Base-by-base conservation (phyloP, 2,329 filamentous ascomycete genomes). In the Paecilomyces dactylethromorphus region DNA sequence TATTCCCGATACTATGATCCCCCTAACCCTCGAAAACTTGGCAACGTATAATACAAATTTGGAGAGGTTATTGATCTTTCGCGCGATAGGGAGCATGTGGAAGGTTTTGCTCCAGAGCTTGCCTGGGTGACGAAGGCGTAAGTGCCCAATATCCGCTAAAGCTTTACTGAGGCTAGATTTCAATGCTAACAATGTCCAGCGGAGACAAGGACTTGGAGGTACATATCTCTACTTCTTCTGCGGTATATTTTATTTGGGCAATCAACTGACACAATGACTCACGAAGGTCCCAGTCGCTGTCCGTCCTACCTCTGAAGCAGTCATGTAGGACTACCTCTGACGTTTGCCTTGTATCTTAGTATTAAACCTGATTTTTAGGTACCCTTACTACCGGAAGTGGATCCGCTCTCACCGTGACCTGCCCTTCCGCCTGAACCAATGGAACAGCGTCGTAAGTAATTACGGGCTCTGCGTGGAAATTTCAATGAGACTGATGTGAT, bases 391-490 rank as follows among this genome's bases (percentile, higher is more conserved):
- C 39, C 15, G 39, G 18, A 45, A 45, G 39, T 45, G 39, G 39
- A 45, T 45, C 39, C 39, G 39, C 7, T 45, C 39, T 15, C 39
- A 55, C 31, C 32, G 53, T 22, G 53, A 55, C 11, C 53, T 55
- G 21, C 53, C 53, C 31, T 33, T 55, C 33, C 53, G 53, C 2
- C 53, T 55, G 24, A 55, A 55, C 29, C 53, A 55, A 33, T 55
- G 53, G 53, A 55, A 55, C 33, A 13, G 10, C 10, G 53, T 31
- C 26, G 24, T 55, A 31, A 18, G 39, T 45, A 18, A 5, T 18
- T 18, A 7, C 15, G 7, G 6, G 39, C 39, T 18, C 13, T 8
- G 6, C 18, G 8, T 45, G 2, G n/a, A 21, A 5, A 18, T 45
- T 45, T n/a, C n/a, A 18, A n/a, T 5, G 39, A 45, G 15, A 45